A percentile compares a stretch with the other conserved stretches of the same genome.
Conservation (phyloP, 257 asterid genomes). For the Plantago elongata region DNA sequence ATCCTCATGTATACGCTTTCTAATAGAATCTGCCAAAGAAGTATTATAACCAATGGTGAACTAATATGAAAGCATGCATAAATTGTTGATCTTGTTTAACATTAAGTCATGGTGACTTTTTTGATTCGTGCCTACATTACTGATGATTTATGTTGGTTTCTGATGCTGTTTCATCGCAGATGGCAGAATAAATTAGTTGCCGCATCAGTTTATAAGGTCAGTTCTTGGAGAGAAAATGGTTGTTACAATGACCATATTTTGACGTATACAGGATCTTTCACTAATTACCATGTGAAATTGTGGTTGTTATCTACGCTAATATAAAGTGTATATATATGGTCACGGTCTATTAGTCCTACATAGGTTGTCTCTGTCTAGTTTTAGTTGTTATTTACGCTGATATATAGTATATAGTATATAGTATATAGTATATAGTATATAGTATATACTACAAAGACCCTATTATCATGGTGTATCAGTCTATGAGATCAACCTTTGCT, state of each 20-base stretch:
- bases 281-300: background rate
- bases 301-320: background rate
- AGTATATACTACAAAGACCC: no score
- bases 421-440: no score
- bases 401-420: no score
- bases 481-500: no score
- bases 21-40: background rate
- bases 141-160: background rate
- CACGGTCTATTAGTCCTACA: background rate
- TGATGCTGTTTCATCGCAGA: conserved; percentile 28
- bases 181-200: conserved; percentile 28
- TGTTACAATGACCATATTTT: background rate
- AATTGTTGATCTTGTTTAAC: background rate
- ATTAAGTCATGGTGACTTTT: background rate
- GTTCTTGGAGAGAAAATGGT: background rate
- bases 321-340: background rate
- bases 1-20: background rate
- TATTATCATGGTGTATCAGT: no score
- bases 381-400: no score
- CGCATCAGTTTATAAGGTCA: background rate
- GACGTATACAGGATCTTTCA: background rate
- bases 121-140: conserved; percentile 1
- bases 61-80: background rate
- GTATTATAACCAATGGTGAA: background rate
- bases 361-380: background rate